phyloP scores from a whole-genome alignment of 345 rosid genomes.

The Barbarea vulgaris region DNA sequence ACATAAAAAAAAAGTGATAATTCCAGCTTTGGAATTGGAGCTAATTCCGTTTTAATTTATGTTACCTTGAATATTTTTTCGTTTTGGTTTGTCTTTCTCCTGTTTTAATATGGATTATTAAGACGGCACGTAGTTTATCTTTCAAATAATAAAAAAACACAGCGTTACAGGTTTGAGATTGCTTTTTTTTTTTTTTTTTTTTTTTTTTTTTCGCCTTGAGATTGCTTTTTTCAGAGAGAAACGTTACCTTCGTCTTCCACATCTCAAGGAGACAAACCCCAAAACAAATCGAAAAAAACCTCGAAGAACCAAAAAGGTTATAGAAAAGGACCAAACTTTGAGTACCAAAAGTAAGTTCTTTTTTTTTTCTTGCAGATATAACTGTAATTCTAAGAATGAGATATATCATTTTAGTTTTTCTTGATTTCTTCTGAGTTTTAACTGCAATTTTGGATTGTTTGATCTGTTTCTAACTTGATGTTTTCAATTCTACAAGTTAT shows the following conservation, averaged over 20 bases:
- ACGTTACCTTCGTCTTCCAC: conserved; percentile 31
- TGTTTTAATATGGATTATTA: background rate
- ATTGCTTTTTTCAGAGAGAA: conserved; percentile 23
- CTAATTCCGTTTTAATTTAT: no score
- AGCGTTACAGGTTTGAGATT: conserved; percentile 3
- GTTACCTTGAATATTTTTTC: no score
- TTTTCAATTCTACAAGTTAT: background rate
- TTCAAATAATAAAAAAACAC: conserved; percentile 11
- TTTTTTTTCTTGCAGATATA: background rate
- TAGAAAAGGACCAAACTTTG: conserved; percentile 22
- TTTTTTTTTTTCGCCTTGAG: no score
- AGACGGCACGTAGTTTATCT: conserved; percentile 3
- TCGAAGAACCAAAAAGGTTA: background rate
- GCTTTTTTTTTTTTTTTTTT: no score
- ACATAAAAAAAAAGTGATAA: no score
- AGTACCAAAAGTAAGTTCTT: conserved; percentile 5
- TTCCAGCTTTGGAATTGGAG: no score
- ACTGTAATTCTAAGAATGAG: background rate
- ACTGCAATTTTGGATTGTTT: background rate
- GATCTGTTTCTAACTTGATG: conserved; percentile 6
- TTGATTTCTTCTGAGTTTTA: conserved; percentile 15
- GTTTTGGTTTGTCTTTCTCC: no score
- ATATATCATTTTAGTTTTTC: background rate
- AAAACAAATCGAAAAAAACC: background rate
- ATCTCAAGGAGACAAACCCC: conserved; percentile 8